Evolutionary conservation across 352 stramenopile genomes (phyloP).

Genomic region (Phytopythium sindhum): DNA sequence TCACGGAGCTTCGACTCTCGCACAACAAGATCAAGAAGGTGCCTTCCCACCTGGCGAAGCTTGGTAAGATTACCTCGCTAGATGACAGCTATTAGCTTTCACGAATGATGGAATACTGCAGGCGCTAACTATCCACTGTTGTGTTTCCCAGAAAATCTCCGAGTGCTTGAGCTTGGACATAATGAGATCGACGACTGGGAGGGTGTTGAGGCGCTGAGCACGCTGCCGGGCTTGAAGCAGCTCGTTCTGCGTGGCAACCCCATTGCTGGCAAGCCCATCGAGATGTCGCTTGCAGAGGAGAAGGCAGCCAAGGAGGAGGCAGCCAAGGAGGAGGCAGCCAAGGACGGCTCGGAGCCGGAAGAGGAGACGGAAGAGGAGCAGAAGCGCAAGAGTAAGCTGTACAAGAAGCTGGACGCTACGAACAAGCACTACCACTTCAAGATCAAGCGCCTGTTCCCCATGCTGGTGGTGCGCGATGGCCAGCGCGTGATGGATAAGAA

Average conservation of each 20-base stretch:
- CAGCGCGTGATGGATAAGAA: slow-evolving; percentile 77
- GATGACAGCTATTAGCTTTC: background rate
- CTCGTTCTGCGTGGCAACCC: slow-evolving; percentile 81
- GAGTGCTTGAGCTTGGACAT: slow-evolving; percentile 77
- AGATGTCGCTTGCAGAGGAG: slow-evolving; percentile 11
- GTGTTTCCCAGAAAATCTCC: slow-evolving; percentile 52
- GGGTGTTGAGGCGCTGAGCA: slow-evolving; percentile 57
- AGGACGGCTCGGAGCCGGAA: slow-evolving; percentile 14
- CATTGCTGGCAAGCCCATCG: slow-evolving; percentile 56
- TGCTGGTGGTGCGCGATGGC: slow-evolving; percentile 76
- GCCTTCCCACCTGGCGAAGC: slow-evolving; percentile 50
- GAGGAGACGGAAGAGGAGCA: slow-evolving; percentile 33
- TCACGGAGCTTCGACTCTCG: slow-evolving; percentile 79
- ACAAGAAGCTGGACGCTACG: slow-evolving; percentile 67
- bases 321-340: slow-evolving; percentile 17
- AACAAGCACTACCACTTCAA: slow-evolving; percentile 89
- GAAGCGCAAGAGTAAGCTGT: slow-evolving; percentile 52
- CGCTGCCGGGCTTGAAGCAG: slow-evolving; percentile 68
- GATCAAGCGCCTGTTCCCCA: slow-evolving; percentile 84
- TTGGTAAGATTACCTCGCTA: slow-evolving; percentile 35
- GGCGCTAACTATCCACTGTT: slow-evolving; percentile 2
- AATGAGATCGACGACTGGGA: slow-evolving; percentile 83
- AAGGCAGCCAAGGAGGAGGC: slow-evolving; percentile 22
- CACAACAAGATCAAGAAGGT: slow-evolving; percentile 78
- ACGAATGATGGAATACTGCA: background rate